Conservation (phyloP, 441 rosid genomes). For the Sinapis alba region DNA sequence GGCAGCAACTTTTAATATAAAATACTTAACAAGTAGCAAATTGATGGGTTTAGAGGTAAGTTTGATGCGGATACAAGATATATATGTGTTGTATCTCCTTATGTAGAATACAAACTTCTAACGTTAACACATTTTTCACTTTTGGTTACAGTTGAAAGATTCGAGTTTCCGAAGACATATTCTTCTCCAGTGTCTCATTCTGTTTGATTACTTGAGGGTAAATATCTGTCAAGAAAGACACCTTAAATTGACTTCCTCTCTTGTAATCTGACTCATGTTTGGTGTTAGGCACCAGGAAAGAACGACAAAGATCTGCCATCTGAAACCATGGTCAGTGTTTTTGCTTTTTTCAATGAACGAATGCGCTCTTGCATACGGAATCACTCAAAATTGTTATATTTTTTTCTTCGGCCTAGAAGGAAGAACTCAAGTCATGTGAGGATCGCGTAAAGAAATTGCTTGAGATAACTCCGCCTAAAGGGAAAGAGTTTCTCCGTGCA, state of each 20-base stretch:
- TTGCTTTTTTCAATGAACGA: slow-evolving; percentile 8
- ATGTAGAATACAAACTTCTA: too few relatives aligned
- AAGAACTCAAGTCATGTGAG: slow-evolving; percentile 85
- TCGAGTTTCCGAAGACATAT: slow-evolving; percentile 96
- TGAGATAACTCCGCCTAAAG: slow-evolving; percentile 93
- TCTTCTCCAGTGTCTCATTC: slow-evolving; percentile 94
- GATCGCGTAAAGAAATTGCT: slow-evolving; percentile 88
- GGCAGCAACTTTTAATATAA: slow-evolving; percentile 88
- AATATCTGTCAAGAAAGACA: slow-evolving; percentile 23
- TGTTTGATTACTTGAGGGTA: slow-evolving; percentile 95
- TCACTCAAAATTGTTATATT: slow-evolving; percentile 17
- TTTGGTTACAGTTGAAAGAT: slow-evolving; percentile 78
- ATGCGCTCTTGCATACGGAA: background rate
- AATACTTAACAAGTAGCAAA: slow-evolving; percentile 97
- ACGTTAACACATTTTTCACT: slow-evolving; percentile 20
- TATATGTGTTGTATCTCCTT: background rate
- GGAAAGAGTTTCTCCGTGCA: slow-evolving; percentile 78
- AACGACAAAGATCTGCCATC: slow-evolving; percentile 90
- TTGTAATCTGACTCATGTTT: slow-evolving; percentile 27
- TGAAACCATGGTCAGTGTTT: slow-evolving; percentile 96
- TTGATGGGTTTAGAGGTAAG: slow-evolving; percentile 96
- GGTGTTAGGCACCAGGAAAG: slow-evolving; percentile 85
- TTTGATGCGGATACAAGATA: slow-evolving; percentile 6
- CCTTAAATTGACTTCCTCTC: slow-evolving; percentile 14
- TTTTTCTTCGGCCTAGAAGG: slow-evolving; percentile 66